Base-by-base conservation (phyloP, 2,329 filamentous ascomycete species). In the Pestalotiopsis sp. region DNA sequence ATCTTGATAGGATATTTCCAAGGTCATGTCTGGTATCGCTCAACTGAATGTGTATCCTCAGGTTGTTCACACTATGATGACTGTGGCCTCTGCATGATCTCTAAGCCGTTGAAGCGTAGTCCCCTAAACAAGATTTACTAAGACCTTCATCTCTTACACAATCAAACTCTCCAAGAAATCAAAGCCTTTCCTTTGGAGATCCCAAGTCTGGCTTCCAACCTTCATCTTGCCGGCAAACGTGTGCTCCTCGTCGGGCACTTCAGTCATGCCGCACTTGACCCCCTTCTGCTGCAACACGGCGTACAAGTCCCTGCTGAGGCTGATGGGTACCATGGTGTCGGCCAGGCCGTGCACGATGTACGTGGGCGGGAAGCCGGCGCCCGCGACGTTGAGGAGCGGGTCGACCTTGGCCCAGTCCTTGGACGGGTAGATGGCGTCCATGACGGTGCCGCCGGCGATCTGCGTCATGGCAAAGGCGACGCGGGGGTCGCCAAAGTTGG, bases 211-310 rank as follows among this genome's bases (percentile, higher is more conserved):
- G 1, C 77, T 78, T 1, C 80, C 81, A 67, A 81, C 80, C 69
- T 77, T 69, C 81, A 84, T 84, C 69, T 75, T 79, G 2, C 77
- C 78, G 0, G 80, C 80, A 75, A 83, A 84, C 2, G 81, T 83
- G 70, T 83, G 38, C n/a, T 77, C 80, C 68, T 83, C 82, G 4
- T 74, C 80, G 0, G 78, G 79, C 7, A 83, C 77, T 68, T 81
- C 80, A 11, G 74, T 73, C 73, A 83, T 73, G 4, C 74, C 80
- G 70, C 79, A 80, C 38, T 73, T 67, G 0, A 83, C 78, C 4
- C 77, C 78, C 5, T 72, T 63, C 49, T 74, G 69, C 41, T 71
- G 60, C 20, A 83, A 67, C 4, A 59, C 72, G 3, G 49, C 67
- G 58, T 73, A 73, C 56, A 83, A 64, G 36, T 69, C 70, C 49